Evolutionary conservation across 306 rosid genomes (phyloP), one percentile per base, ranked within the genome.

Genomic region (Cicer chorassanicum): DNA sequence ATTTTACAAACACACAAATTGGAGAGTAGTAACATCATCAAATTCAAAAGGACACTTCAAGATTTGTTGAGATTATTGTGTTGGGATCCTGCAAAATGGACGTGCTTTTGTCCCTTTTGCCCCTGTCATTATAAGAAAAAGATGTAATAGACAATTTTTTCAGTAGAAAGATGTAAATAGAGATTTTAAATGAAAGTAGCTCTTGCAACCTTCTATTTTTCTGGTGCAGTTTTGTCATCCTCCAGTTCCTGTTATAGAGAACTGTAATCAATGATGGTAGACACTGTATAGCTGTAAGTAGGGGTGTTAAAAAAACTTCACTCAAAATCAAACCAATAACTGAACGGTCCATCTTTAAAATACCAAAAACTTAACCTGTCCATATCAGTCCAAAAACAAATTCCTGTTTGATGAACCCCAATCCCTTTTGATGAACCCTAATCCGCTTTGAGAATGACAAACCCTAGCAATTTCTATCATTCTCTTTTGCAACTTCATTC

Each of bases 81-180:
- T 62, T 76, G 21, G 76, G 55, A 54, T 69, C 49, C n/a, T 40
- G 73, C 73, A 18, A 76, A 50, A 78, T 46, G 75, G 74, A 68
- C 46, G 62, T 18, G 10, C 36, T 70, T 55, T 51, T 14, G 50
- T 39, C 65, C 70, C 65, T 45, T 57, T 46, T 40, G 15, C 40
- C 71, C 34, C n/a, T 19, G 64, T 42, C 64, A 40, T 1, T 55
- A 38, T 34, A 43, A 50, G 82, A 59, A 65, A 72, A 68, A 53
- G 48, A 41, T 56, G 77, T 68, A 61, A 59, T 21, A 21, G 12
- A 24, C 10, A 51, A 36, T 61, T 43, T 39, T 76, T 70, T 38
- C 3, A 15, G 21, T 63, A 48, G 69, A 76, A 76, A 63, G 43
- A 45, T 76, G 81, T 76, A 54, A 57, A 53, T 75, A 50, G 62